Evolutionary conservation across 129 eudicot genomes (phyloP).

Genomic region (Flaveria bidentis): DNA sequence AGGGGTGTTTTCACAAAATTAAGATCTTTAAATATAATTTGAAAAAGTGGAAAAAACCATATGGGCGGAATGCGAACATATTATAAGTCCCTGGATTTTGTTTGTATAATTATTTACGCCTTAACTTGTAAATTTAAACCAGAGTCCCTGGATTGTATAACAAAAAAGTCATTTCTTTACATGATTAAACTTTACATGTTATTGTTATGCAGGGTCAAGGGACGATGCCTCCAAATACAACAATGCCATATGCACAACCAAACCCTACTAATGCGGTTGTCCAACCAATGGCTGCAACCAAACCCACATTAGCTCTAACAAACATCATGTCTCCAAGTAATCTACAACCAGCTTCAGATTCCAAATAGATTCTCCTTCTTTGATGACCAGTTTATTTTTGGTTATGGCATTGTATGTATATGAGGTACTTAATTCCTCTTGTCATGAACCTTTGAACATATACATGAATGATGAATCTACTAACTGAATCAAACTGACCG

Average conservation of each 20-base stretch:
- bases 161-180: background rate
- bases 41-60: background rate
- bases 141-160: background rate
- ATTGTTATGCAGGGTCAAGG: slow-evolving; percentile 43
- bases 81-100: background rate
- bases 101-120: too few relatives aligned
- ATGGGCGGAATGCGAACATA: background rate
- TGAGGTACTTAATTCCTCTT: slow-evolving; percentile 9
- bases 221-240: slow-evolving; percentile 18
- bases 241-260: slow-evolving; percentile 25
- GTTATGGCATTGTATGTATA: slow-evolving; percentile 1
- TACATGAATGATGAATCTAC: slow-evolving; percentile 7
- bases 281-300: slow-evolving; percentile 11
- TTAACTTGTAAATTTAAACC: too few relatives aligned
- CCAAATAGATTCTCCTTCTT: slow-evolving; percentile 24
- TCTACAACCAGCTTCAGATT: slow-evolving; percentile 22
- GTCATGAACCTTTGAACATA: background rate
- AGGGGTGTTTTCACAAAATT: background rate
- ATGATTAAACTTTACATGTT: background rate
- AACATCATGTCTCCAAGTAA: slow-evolving; percentile 32
- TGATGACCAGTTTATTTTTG: background rate
- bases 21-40: background rate
- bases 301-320: slow-evolving; percentile 1
- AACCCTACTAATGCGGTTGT: slow-evolving; percentile 12
- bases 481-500: background rate